Evolutionary conservation across 2,329 filamentous ascomycete species (phyloP).

Genomic region (Tolypocladium nubicola): DNA sequence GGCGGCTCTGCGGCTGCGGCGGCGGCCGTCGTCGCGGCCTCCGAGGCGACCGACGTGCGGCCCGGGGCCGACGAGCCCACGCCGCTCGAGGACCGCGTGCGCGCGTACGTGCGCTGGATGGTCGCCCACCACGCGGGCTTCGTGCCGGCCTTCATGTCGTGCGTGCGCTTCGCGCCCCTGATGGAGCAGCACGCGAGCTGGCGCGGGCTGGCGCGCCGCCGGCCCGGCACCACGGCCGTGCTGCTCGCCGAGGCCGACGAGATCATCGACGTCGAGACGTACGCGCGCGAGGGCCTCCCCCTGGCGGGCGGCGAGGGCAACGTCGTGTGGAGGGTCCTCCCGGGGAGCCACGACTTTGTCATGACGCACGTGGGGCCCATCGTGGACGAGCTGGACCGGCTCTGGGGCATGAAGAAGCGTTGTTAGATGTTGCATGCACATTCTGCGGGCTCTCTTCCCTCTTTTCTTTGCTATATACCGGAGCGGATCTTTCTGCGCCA

Average conservation of each 20-base stretch:
- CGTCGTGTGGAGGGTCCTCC: slow-evolving; percentile 39
- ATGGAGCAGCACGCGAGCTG: slow-evolving; percentile 41
- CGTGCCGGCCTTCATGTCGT: slow-evolving; percentile 48
- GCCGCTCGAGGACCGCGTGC: slow-evolving; percentile 35
- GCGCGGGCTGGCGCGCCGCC: slow-evolving; percentile 30
- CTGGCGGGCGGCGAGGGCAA: slow-evolving; percentile 38
- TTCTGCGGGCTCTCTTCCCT: too few species aligned
- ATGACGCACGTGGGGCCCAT: slow-evolving; percentile 41
- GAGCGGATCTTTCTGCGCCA: neutral
- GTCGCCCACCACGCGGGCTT: slow-evolving; percentile 45
- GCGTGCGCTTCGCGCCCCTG: slow-evolving; percentile 43
- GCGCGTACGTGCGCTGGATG: slow-evolving; percentile 47
- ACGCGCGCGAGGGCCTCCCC: slow-evolving; percentile 36
- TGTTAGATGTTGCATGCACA: neutral
- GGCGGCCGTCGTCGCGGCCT: slow-evolving; percentile 16
- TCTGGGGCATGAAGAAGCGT: slow-evolving; percentile 28
- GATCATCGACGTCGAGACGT: slow-evolving; percentile 41
- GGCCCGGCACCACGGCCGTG: slow-evolving; percentile 35
- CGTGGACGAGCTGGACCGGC: slow-evolving; percentile 33
- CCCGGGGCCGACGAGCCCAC: slow-evolving; percentile 6
- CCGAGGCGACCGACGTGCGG: slow-evolving; percentile 25
- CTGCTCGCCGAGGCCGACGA: slow-evolving; percentile 41
- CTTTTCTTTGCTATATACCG: neutral
- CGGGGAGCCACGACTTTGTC: slow-evolving; percentile 51
- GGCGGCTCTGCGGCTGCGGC: too few species aligned